These are phyloP conservation scores for Botrytis squamosa DNA, from an alignment of 2,329 filamentous ascomycete species.

Conservation along the genomic window DNA sequence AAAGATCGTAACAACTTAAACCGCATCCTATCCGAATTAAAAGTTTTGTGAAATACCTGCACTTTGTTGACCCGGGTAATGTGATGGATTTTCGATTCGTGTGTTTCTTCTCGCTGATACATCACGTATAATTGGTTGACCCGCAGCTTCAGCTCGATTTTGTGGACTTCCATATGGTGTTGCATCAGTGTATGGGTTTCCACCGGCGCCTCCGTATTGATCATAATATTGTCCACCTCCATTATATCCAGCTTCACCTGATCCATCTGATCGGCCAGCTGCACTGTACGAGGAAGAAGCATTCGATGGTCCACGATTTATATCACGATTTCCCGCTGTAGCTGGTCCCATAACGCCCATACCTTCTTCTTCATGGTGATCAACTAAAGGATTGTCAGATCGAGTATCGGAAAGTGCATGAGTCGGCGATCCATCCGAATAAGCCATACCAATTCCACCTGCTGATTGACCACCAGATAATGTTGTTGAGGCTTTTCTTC, in stretches of 20 bases:
- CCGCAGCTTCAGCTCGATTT: constrained; percentile 46
- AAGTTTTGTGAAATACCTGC: constrained; percentile 98
- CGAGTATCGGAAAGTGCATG: constrained; percentile 63
- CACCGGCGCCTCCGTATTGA: constrained; percentile 51
- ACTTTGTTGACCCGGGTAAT: constrained; percentile 81
- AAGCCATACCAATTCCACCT: constrained; percentile 57
- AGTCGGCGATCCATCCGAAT: constrained; percentile 75
- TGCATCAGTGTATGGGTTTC: constrained; percentile 55
- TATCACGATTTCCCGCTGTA: constrained; percentile 67
- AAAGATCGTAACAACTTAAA: not conserved
- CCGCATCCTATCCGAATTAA: constrained; percentile 45
- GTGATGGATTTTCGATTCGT: constrained; percentile 85
- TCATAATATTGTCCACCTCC: constrained; percentile 48
- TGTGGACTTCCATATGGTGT: constrained; percentile 38
- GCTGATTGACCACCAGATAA: constrained; percentile 67
- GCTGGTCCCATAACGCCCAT: constrained; percentile 78
- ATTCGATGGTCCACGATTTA: constrained; percentile 88
- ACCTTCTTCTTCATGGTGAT: constrained; percentile 66
- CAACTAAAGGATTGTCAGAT: constrained; percentile 64
- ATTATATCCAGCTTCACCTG: constrained; percentile 53
- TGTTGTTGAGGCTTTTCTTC: constrained; percentile 84
- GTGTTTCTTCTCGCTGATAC: constrained; percentile 91
- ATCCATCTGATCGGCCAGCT: constrained; percentile 70
- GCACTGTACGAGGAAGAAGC: constrained; percentile 94
- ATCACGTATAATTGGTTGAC: constrained; percentile 84